Percentiles rank a stretch among this genome's conserved stretches.
Evolutionary conservation across 2,329 filamentous ascomycete genomes (phyloP).

Genomic region (Cadophora sp.): DNA sequence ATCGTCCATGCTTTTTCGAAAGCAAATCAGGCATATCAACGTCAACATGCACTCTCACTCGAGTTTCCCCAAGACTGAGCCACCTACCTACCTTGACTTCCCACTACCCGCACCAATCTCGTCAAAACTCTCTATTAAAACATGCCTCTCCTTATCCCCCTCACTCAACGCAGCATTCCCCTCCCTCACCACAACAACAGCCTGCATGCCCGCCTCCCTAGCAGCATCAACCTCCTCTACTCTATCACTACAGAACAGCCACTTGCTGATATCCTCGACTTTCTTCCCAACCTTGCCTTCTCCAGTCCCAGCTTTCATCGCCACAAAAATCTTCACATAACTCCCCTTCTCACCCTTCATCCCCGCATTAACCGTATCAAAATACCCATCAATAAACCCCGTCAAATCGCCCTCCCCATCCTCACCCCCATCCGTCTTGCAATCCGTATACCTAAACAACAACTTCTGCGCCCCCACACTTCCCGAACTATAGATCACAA

Average conservation of each 20-base stretch:
- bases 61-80: no score
- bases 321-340: slow-evolving; percentile 55
- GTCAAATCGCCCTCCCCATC: slow-evolving; percentile 63
- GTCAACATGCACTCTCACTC: no score
- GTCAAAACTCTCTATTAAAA: slow-evolving; percentile 41
- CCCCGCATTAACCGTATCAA: slow-evolving; percentile 83
- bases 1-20: no score
- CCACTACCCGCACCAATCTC: slow-evolving; percentile 19
- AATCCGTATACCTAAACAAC: slow-evolving; percentile 69
- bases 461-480: slow-evolving; percentile 83
- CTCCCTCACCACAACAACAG: slow-evolving; percentile 67
- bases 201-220: slow-evolving; percentile 66
- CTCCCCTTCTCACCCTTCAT: slow-evolving; percentile 71
- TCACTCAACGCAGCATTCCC: slow-evolving; percentile 71
- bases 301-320: not conserved
- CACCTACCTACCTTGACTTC: not conserved
- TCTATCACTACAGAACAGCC: slow-evolving; percentile 85
- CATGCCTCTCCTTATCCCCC: slow-evolving; percentile 48
- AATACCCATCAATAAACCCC: slow-evolving; percentile 68
- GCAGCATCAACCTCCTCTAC: slow-evolving; percentile 72
- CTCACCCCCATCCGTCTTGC: not conserved
- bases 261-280: slow-evolving; percentile 56
- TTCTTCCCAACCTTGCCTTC: slow-evolving; percentile 24
- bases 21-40: no score
- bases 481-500: slow-evolving; percentile 84